Conservation (phyloP, 805 yeast genomes). For the Yarrowia porcina region DNA sequence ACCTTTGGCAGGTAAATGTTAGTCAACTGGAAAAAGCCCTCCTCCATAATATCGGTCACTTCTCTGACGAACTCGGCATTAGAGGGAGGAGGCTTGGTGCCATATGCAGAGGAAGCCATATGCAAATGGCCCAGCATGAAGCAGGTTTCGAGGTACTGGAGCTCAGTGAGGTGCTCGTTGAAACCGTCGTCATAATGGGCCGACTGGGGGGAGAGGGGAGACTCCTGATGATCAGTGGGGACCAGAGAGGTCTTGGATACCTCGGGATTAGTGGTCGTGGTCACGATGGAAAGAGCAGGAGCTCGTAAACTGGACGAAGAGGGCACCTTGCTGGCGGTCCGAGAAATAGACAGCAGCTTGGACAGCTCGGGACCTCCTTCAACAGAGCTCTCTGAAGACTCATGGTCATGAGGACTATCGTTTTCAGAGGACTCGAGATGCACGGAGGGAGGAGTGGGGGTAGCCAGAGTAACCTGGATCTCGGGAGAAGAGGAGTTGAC, state of each 20-base stretch:
- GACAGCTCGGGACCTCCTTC: slow-evolving; percentile 16
- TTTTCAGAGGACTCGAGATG: slow-evolving; percentile 15
- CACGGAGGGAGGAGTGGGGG: not conserved
- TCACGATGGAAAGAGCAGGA: slow-evolving; percentile 7
- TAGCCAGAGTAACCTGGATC: slow-evolving; percentile 7
- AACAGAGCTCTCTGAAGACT: slow-evolving; percentile 16
- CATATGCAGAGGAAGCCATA: slow-evolving; percentile 25
- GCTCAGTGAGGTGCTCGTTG: slow-evolving; percentile 18
- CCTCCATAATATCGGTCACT: slow-evolving; percentile 27
- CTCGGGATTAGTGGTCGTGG: not conserved
- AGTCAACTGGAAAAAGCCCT: slow-evolving; percentile 21
- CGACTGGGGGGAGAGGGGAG: not conserved
- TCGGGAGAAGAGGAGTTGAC: slow-evolving; percentile 5
- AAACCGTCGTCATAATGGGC: slow-evolving; percentile 20
- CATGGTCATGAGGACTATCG: slow-evolving; percentile 8
- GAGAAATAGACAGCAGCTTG: slow-evolving; percentile 9
- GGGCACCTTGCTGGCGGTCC: slow-evolving; percentile 10
- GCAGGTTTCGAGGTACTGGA: slow-evolving; percentile 24
- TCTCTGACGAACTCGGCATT: slow-evolving; percentile 24
- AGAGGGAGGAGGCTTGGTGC: slow-evolving; percentile 18
- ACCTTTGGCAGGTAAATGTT: slow-evolving; percentile 26
- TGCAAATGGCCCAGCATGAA: slow-evolving; percentile 26
- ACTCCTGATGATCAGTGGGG: not conserved
- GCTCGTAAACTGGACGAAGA: slow-evolving; percentile 1
- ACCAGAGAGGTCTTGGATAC: not conserved